These are phyloP conservation scores for Mesembryanthemum crystallinum DNA, from an alignment of 148 eudicot species.

Conservation along the genomic window DNA sequence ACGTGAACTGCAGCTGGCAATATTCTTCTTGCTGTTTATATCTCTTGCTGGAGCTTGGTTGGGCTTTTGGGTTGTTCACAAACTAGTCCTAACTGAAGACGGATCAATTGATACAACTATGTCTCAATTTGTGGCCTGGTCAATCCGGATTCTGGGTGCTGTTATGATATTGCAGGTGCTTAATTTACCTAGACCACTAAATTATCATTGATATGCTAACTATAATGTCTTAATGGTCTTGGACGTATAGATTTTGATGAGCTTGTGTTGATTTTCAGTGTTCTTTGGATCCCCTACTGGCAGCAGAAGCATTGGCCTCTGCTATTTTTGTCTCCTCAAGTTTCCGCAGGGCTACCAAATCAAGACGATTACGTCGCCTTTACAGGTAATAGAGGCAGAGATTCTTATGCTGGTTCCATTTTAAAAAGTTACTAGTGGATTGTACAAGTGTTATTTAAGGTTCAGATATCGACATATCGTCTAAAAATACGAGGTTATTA, in stretches of 20 bases:
- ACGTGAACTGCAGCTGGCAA: constrained; percentile 59
- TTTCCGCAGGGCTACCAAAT: constrained; percentile 39
- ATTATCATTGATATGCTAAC: neutral
- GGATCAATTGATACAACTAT: constrained; percentile 65
- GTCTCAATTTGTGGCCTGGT: constrained; percentile 76
- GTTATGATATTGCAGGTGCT: constrained; percentile 79
- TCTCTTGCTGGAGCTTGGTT: constrained; percentile 86
- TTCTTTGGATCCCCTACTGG: constrained; percentile 76
- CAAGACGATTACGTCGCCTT: constrained; percentile 38
- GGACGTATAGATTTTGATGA: constrained; percentile 6
- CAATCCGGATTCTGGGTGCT: constrained; percentile 69
- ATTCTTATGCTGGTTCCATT: neutral
- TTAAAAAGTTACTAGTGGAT: neutral
- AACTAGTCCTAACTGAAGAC: constrained; percentile 71
- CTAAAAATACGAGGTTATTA: neutral
- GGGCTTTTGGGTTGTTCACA: constrained; percentile 95
- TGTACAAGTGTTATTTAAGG: neutral
- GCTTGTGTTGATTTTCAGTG: constrained; percentile 46
- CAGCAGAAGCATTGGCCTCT: constrained; percentile 53
- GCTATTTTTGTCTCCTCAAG: constrained; percentile 48
- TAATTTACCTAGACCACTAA: constrained; percentile 1
- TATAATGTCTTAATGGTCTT: constrained; percentile 1
- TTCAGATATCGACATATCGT: neutral
- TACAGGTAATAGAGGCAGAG: constrained; percentile 44
- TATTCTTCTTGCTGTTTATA: constrained; percentile 58